A percentile compares a stretch with the other conserved stretches of the same genome.
phyloP scores from a whole-genome alignment of 768 basidiomycete genomes.

The Suillus spraguei region DNA sequence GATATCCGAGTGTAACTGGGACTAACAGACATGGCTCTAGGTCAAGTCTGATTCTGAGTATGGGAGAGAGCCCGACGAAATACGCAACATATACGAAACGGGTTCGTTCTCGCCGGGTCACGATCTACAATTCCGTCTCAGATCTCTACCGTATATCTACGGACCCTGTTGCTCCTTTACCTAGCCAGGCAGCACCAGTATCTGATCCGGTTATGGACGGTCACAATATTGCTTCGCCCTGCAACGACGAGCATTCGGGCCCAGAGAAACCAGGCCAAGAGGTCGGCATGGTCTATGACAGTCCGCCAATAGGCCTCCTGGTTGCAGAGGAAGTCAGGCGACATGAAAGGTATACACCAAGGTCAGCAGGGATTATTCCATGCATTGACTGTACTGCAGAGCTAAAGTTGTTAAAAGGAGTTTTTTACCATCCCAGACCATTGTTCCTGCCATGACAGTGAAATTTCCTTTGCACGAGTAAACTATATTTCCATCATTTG shows the following conservation, averaged over 20 bases:
- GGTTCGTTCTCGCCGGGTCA: neutral
- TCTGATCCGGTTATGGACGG: neutral
- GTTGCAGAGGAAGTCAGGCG: conserved; percentile 20
- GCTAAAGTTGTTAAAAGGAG: conserved; percentile 1
- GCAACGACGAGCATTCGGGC: conserved; percentile 8
- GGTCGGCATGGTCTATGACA: neutral
- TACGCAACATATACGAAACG: neutral
- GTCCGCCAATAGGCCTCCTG: conserved; percentile 24
- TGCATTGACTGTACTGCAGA: neutral
- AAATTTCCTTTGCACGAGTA: conserved; percentile 10
- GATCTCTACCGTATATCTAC: neutral
- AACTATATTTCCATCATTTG: neutral
- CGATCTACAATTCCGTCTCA: neutral
- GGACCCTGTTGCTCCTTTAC: neutral
- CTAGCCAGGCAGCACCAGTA: neutral
- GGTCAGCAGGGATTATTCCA: neutral
- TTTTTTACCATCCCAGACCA: neutral
- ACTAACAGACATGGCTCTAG: neutral
- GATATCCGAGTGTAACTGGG: neutral
- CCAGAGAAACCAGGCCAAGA: conserved; percentile 8
- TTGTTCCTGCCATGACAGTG: conserved; percentile 6
- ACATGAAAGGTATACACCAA: conserved; percentile 11
- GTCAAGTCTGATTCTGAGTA: neutral
- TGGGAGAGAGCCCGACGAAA: neutral
- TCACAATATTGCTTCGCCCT: neutral